Base-by-base conservation (phyloP, 1,284 basidiomycete genomes). In the Dichomitus squalens region DNA sequence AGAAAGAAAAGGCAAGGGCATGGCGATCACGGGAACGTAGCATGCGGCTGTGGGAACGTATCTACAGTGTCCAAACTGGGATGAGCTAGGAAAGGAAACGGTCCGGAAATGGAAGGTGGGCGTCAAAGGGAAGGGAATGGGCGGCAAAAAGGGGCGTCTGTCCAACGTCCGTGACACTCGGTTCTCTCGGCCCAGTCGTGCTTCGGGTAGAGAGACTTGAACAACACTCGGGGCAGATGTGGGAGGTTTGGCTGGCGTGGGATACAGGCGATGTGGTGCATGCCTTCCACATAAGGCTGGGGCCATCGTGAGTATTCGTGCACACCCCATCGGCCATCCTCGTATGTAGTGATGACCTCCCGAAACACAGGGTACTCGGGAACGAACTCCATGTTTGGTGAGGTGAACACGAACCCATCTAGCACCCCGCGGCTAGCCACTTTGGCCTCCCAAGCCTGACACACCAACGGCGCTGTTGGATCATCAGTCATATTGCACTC, bases 371-470 rank as follows among this genome's bases (percentile, higher is more conserved):
- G 44, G 33, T 47, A 33, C n/a, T 16, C 16, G 44, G 60, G 74
- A 34, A 54, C 75, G 0, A 21, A 55, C 4, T 78, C 74, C 71
- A 64, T 59, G 21, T 52, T 68, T 0, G 75, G 75, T 0, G 74
- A 78, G 54, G 44, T 47, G 14, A 47, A 29, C 14, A 47, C 46
- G 31, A 0, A 72, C 3, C 21, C 21, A 12, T 23, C 25, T 6
- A 43, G 16, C 14, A 11, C 12, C 5, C 41, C 41, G 3, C 12
- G 25, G 20, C 21, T 12, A 12, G 41, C 41, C 8, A 43, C 41
- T 23, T 43, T 43, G 20, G 5, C 41, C 21, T 43, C 11, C 21
- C 21, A 43, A 14, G 41, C 16, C 5, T 39, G 8, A 18, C 36
- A 39, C n/a, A 18, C n/a, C n/a, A n/a, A n/a, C n/a, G n/a, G n/a